Evolutionary conservation across 106 monocot species (phyloP).

Genomic region (Vanilla planifolia): DNA sequence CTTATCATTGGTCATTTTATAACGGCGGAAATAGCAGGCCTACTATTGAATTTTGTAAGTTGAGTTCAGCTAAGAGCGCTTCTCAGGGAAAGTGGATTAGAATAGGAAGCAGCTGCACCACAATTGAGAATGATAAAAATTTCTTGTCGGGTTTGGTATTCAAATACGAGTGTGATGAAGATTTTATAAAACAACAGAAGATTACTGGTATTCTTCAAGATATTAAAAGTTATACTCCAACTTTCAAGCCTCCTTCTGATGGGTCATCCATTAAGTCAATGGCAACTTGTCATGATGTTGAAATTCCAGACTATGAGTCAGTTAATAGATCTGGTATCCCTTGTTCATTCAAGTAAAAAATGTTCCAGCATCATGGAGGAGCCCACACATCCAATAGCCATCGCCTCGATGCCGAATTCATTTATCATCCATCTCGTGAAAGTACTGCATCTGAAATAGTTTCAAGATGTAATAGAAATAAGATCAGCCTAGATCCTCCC

Average conservation of each 20-base stretch:
- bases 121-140: constrained; percentile 11
- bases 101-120: constrained; percentile 28
- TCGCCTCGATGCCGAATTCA: constrained; percentile 5
- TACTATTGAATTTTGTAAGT: constrained; percentile 44
- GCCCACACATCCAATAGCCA: constrained; percentile 5
- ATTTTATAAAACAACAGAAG: constrained; percentile 24
- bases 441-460: constrained; percentile 15
- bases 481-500: constrained; percentile 4
- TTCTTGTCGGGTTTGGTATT: constrained; percentile 20
- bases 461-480: constrained; percentile 13
- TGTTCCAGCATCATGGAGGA: neutral
- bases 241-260: constrained; percentile 9
- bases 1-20: constrained; percentile 75
- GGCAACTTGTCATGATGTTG: constrained; percentile 6
- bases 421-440: neutral
- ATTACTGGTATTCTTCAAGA: constrained; percentile 32
- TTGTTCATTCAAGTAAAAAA: constrained; percentile 10
- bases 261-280: constrained; percentile 7
- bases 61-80: constrained; percentile 22
- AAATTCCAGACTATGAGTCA: constrained; percentile 7
- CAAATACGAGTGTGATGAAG: constrained; percentile 7
- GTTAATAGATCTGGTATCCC: neutral
- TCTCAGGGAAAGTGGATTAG: constrained; percentile 65
- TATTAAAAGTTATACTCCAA: constrained; percentile 11
- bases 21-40: constrained; percentile 39